Conservation (phyloP, 1,284 basidiomycete genomes). For the Naganishia liquefaciens region DNA sequence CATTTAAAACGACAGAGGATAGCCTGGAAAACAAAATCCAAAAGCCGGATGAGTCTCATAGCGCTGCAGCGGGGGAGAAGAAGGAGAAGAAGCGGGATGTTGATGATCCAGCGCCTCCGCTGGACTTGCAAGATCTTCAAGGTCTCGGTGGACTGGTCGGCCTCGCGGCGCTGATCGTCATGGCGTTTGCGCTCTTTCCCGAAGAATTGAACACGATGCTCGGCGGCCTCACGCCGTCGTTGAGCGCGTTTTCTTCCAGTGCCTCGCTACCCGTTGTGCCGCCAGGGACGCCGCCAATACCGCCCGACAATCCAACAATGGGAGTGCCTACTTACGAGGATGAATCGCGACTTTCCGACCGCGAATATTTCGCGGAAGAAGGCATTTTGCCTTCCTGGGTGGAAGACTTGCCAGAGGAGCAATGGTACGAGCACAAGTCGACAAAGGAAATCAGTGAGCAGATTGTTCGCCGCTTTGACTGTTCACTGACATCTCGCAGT, state of each 20-base stretch:
- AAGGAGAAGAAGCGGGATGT: constrained; percentile 30
- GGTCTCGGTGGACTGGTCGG: constrained; percentile 31
- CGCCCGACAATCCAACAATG: background rate
- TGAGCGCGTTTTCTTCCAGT: background rate
- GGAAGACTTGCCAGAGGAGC: constrained; percentile 12
- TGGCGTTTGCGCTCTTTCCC: constrained; percentile 34
- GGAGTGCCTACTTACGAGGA: background rate
- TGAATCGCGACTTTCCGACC: background rate
- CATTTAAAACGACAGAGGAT: constrained; percentile 18
- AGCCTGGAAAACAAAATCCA: constrained; percentile 29
- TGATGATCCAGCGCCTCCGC: constrained; percentile 27
- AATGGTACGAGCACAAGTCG: constrained; percentile 21
- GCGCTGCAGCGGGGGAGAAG: constrained; percentile 11
- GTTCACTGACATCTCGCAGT: background rate
- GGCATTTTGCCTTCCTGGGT: constrained; percentile 17
- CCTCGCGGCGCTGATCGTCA: constrained; percentile 28
- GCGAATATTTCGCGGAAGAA: constrained; percentile 15
- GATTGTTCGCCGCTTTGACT: too few species aligned
- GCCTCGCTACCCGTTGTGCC: background rate
- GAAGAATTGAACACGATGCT: constrained; percentile 31
- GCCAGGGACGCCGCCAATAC: background rate
- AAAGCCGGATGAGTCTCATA: constrained; percentile 15
- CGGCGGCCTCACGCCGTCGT: background rate
- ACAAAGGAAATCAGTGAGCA: constrained; percentile 16
- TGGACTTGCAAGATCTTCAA: constrained; percentile 31